Evolutionary conservation across 495 filamentous ascomycete species (phyloP), one percentile per base, ranked within the genome.

Genomic region (Annulohypoxylon nitens): DNA sequence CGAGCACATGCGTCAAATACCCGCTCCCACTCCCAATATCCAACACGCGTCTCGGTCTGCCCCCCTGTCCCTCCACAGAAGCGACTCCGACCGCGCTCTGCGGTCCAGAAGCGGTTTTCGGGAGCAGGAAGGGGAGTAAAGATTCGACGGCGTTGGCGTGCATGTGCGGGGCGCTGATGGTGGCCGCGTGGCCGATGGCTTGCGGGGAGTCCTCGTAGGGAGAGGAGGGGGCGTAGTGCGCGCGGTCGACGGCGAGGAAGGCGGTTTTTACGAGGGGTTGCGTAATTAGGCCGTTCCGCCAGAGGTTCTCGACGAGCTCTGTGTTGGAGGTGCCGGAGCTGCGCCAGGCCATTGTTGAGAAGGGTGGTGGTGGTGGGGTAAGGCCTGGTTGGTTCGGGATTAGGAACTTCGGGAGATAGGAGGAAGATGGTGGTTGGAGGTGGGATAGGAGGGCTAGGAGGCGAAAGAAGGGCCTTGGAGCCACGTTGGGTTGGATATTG

Each of bases 81-180:
- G 9, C 18, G 5, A 36, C 63, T 11, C 33, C 77, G 11, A 45
- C 65, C 1, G 86, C 79, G 25, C 82, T 84, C 0, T 62, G 84
- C 82, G 45, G 82, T 67, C 55, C 83, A 1, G 7, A 16, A 0
- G 33, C 20, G 9, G 8, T 6, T 4, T 54, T 54, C 51, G 86
- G 83, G 18, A 75, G 75, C 20, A 91, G 86, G 80, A 80, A 90
- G 51, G 87, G 88, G 14, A 93, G 86, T 1, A 93, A 85, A 26
- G 89, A 85, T 80, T 93, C 90, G 59, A 88, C 86, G 37, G 92
- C 92, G 37, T 90, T 86, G 77, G 93, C 95, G 83, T 99, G 96
- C 93, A 99, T 99, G 86, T 99, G 96, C 16, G 96, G 96, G 20
- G 96, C 96, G 33, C 92, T 95, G 74, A 99, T 99, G 60, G 97